Percentiles rank a stretch among this genome's conserved stretches.
phyloP scores from a whole-genome alignment of 116 monocot species.

The Trichopus zeylanicus region DNA sequence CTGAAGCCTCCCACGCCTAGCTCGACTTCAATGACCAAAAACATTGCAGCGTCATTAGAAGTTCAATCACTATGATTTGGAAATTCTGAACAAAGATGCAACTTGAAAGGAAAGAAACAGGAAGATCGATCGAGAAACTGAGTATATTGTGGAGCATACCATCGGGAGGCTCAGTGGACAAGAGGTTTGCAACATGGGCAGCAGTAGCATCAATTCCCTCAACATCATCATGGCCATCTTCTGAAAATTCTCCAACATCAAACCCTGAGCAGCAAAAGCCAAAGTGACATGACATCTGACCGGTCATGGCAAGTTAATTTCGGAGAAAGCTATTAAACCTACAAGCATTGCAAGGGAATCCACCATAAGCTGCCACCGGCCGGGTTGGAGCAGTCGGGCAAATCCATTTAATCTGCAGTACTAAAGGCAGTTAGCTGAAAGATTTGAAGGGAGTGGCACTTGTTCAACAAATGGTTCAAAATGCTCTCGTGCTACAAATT shows the following conservation, averaged over 20 bases:
- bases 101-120: too few relatives aligned
- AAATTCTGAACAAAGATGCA: too few relatives aligned
- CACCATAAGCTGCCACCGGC: conserved; percentile 74
- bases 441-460: background rate
- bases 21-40: conserved; percentile 32
- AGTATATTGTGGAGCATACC: too few relatives aligned
- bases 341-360: conserved; percentile 91
- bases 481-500: background rate
- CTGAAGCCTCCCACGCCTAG: conserved; percentile 77
- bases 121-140: too few relatives aligned
- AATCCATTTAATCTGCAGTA: conserved; percentile 85
- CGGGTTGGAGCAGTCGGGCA: conserved; percentile 91
- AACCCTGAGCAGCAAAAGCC: conserved; percentile 55
- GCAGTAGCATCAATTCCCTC: conserved; percentile 94
- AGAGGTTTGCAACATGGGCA: conserved; percentile 78
- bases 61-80: background rate
- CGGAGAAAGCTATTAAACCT: conserved; percentile 19
- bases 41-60: background rate
- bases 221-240: conserved; percentile 76
- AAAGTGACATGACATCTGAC: background rate
- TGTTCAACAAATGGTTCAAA: background rate
- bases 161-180: conserved; percentile 82
- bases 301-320: background rate
- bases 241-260: conserved; percentile 87
- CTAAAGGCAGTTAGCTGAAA: background rate